Conservation (phyloP, 1,284 basidiomycete species). For the Phellopilus nigrolimitatus region DNA sequence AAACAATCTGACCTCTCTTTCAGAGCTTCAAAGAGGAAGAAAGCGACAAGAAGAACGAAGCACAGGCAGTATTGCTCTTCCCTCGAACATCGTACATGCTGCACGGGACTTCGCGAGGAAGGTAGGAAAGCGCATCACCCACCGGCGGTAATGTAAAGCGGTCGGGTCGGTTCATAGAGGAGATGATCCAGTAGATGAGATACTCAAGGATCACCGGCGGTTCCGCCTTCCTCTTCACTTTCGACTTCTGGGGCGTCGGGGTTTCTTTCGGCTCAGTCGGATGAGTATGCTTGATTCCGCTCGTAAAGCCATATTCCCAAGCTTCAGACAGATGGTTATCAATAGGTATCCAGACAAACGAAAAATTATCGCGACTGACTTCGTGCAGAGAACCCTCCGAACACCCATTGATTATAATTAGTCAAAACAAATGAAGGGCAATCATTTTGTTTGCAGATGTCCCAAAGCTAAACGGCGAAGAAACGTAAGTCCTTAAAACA, state of each 20-base stretch:
- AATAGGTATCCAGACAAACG: conserved; percentile 1
- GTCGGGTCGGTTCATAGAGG: conserved; percentile 23
- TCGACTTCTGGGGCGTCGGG: background rate
- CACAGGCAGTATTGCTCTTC: conserved; percentile 28
- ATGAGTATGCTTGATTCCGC: conserved; percentile 2
- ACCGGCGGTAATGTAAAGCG: conserved; percentile 26
- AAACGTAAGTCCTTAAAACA: conserved; percentile 1
- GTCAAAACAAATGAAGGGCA: conserved; percentile 64
- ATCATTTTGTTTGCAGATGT: conserved; percentile 48
- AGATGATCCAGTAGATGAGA: conserved; percentile 30
- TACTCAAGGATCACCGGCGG: conserved; percentile 27
- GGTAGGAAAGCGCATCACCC: conserved; percentile 25
- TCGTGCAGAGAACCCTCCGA: conserved; percentile 57
- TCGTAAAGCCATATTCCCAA: conserved; percentile 18
- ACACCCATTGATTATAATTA: conserved; percentile 65
- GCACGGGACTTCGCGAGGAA: conserved; percentile 32
- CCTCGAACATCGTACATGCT: conserved; percentile 40
- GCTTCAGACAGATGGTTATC: conserved; percentile 6
- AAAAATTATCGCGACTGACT: conserved; percentile 34
- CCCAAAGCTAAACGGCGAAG: conserved; percentile 50
- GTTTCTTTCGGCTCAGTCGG: background rate
- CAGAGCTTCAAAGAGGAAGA: conserved; percentile 22
- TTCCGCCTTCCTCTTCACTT: conserved; percentile 23
- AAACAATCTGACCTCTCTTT: conserved; percentile 17
- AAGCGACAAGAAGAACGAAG: conserved; percentile 32